These are phyloP conservation scores for Capsicum rhomboideum DNA, from an alignment of 257 asterid species.

Conservation along the genomic window DNA sequence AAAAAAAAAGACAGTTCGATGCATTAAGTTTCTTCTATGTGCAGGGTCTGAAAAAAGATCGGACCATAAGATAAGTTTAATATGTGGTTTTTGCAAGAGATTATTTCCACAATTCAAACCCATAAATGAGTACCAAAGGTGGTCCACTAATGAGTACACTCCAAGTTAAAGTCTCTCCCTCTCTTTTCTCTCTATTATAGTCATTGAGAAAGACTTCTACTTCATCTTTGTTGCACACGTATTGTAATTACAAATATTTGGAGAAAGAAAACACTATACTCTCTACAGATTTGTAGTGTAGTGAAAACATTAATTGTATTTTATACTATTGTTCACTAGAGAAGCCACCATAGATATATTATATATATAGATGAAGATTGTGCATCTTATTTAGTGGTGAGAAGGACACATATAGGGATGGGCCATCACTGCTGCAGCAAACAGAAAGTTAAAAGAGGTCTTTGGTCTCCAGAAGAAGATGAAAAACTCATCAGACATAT, in stretches of 20 bases:
- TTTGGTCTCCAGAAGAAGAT: constrained; percentile 97
- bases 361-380: not conserved
- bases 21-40: not conserved
- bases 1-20: not conserved
- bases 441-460: constrained; percentile 88
- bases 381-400: not conserved
- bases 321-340: not conserved
- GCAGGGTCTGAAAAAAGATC: not conserved
- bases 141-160: constrained; percentile 25
- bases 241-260: constrained; percentile 31
- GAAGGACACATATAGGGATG: constrained; percentile 19
- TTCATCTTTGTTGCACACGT: constrained; percentile 41
- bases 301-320: not conserved
- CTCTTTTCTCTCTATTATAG: not conserved
- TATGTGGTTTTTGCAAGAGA: not conserved
- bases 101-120: fast-evolving
- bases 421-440: constrained; percentile 97
- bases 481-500: constrained; percentile 70
- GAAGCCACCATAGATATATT: not conserved
- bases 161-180: constrained; percentile 26
- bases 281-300: not conserved
- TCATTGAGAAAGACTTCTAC: constrained; percentile 42
- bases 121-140: constrained; percentile 8
- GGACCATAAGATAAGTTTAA: fast-evolving
- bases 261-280: constrained; percentile 17